Evolutionary conservation across 179 eudicot genomes (phyloP).

Genomic region (Dionaea muscipula): DNA sequence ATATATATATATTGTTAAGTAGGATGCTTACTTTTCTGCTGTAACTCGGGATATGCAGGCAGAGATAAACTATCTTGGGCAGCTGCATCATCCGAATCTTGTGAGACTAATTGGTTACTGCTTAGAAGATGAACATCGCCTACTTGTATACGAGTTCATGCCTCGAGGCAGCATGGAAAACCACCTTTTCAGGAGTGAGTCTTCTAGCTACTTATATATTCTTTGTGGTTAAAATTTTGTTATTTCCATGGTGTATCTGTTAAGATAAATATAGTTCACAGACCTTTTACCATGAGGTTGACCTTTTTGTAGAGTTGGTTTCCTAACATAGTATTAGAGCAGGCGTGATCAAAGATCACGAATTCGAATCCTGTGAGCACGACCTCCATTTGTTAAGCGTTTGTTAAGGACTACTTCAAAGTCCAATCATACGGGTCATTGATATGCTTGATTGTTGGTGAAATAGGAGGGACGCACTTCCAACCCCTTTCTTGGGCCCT

Average conservation of each 20-base stretch:
- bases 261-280: no score
- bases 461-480: slow-evolving; percentile 28
- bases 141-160: slow-evolving; percentile 39
- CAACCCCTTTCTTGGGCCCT: slow-evolving; percentile 38
- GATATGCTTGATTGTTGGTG: background rate
- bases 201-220: background rate
- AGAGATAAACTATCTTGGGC: slow-evolving; percentile 36
- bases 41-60: slow-evolving; percentile 17
- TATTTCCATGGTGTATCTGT: no score
- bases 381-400: no score
- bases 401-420: no score
- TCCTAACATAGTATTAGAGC: no score
- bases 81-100: slow-evolving; percentile 29
- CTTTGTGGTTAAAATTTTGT: background rate
- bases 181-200: slow-evolving; percentile 35
- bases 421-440: no score
- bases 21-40: background rate
- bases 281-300: no score
- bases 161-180: slow-evolving; percentile 38
- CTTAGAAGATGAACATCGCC: slow-evolving; percentile 35
- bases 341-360: no score
- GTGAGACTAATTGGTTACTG: slow-evolving; percentile 40
- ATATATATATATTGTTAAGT: no score
- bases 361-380: no score
- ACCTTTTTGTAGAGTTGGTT: no score